Conservation (phyloP, 1,284 basidiomycete species). For the Ceratobasidium sp. region DNA sequence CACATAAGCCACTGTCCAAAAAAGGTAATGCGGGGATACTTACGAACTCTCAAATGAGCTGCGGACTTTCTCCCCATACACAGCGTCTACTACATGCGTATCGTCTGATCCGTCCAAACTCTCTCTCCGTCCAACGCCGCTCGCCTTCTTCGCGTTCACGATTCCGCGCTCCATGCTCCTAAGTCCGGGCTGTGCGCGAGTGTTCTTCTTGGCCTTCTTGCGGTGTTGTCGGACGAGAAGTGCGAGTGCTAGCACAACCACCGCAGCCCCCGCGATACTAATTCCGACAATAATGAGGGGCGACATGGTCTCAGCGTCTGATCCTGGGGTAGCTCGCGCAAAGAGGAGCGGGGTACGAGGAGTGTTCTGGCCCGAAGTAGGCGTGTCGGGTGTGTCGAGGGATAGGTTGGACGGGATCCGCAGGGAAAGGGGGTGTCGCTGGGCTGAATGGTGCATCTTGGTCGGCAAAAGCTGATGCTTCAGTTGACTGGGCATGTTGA, state of each 20-base stretch:
- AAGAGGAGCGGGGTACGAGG: not conserved
- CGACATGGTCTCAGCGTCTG: not conserved
- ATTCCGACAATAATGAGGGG: conserved; percentile 18
- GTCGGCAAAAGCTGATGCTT: conserved; percentile 3
- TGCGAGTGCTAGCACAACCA: not conserved
- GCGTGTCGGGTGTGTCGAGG: not conserved
- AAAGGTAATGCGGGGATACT: not conserved
- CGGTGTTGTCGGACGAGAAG: not conserved
- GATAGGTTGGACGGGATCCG: not conserved
- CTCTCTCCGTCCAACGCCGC: not conserved
- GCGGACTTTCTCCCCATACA: conserved; percentile 20
- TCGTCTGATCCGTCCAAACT: conserved; percentile 17
- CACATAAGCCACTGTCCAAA: not conserved
- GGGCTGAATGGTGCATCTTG: conserved; percentile 11
- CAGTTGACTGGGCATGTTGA: not conserved
- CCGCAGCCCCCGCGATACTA: not conserved
- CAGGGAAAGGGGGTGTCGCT: not conserved
- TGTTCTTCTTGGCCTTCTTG: not conserved
- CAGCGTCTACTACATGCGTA: conserved; percentile 25
- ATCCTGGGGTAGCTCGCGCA: not conserved
- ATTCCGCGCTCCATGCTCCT: conserved; percentile 21
- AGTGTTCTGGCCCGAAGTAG: not conserved
- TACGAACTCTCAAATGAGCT: conserved; percentile 14
- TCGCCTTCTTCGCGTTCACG: not conserved
- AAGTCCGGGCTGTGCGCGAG: not conserved